These are phyloP conservation scores for Nicotiana rustica DNA, from an alignment of 305 asterid species.

Conservation along the genomic window DNA sequence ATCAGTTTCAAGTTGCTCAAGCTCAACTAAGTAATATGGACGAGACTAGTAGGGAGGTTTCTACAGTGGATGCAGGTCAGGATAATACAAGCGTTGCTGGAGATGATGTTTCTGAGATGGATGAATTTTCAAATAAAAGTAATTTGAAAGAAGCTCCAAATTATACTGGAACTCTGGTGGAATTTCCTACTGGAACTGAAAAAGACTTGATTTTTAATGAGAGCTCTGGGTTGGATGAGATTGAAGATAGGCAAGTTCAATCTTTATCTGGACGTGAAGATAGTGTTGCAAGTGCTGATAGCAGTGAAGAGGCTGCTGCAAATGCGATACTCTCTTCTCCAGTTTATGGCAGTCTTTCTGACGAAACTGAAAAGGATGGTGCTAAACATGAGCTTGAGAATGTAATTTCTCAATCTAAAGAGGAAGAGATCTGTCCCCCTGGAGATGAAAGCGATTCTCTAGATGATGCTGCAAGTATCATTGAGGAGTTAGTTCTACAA, in stretches of 20 bases:
- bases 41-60: slow-evolving; percentile 38
- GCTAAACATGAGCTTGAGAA: slow-evolving; percentile 48
- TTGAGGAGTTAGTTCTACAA: slow-evolving; percentile 48
- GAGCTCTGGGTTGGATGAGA: slow-evolving; percentile 40
- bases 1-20: slow-evolving; percentile 39
- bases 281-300: slow-evolving; percentile 42
- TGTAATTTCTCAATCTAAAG: slow-evolving; percentile 47
- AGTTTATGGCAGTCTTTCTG: slow-evolving; percentile 35
- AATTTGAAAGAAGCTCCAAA: slow-evolving; percentile 38
- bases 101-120: slow-evolving; percentile 35
- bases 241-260: slow-evolving; percentile 29
- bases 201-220: slow-evolving; percentile 30
- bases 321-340: slow-evolving; percentile 41
- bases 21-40: slow-evolving; percentile 38
- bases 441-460: slow-evolving; percentile 43
- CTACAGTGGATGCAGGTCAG: slow-evolving; percentile 36
- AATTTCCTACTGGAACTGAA: slow-evolving; percentile 41
- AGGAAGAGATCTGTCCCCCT: slow-evolving; percentile 44
- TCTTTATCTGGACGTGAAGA: slow-evolving; percentile 41
- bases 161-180: slow-evolving; percentile 24
- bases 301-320: slow-evolving; percentile 47
- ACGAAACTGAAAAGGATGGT: slow-evolving; percentile 41
- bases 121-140: slow-evolving; percentile 35
- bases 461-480: slow-evolving; percentile 46
- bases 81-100: slow-evolving; percentile 6